Evolutionary conservation across 345 rosid genomes (phyloP).

Genomic region (Syzygium aqueum): DNA sequence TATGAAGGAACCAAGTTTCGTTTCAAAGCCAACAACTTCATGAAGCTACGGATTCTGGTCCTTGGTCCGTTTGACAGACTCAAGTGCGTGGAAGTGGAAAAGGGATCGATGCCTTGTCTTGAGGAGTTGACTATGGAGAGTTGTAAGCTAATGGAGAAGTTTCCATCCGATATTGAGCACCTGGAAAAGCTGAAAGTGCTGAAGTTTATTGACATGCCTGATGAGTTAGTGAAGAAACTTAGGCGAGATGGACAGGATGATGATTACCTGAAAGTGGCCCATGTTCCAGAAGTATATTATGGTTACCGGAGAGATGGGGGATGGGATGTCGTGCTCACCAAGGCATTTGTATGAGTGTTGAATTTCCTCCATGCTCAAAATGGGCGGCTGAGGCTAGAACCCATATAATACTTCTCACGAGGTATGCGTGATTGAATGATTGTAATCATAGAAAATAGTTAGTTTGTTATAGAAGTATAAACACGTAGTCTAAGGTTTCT

Average conservation of each 20-base stretch:
- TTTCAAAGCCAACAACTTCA: conserved; percentile 15
- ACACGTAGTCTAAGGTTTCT: not conserved
- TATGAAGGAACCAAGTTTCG: conserved; percentile 6
- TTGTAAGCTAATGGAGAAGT: conserved; percentile 6
- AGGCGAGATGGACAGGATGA: conserved; percentile 1
- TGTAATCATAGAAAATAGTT: not conserved
- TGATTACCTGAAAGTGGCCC: conserved; percentile 8
- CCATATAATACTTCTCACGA: not conserved
- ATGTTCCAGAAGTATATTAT: conserved; percentile 17
- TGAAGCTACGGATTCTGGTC: conserved; percentile 14
- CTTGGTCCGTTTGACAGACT: conserved; percentile 20
- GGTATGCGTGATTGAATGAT: not conserved
- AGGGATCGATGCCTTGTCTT: conserved; percentile 18
- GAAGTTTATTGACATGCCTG: conserved; percentile 20
- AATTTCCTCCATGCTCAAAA: conserved; percentile 7
- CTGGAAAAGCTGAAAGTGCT: conserved; percentile 15
- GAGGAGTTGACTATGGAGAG: conserved; percentile 16
- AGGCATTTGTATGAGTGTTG: not conserved
- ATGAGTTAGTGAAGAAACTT: conserved; percentile 14
- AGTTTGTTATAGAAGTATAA: not conserved
- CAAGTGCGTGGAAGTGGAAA: conserved; percentile 5
- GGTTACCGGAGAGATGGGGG: conserved; percentile 14
- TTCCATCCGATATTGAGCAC: conserved; percentile 19
- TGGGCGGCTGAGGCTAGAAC: not conserved
- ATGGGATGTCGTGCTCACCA: conserved; percentile 10